Conservation (phyloP, 495 filamentous ascomycete species). For the Annulohypoxylon stygium region DNA sequence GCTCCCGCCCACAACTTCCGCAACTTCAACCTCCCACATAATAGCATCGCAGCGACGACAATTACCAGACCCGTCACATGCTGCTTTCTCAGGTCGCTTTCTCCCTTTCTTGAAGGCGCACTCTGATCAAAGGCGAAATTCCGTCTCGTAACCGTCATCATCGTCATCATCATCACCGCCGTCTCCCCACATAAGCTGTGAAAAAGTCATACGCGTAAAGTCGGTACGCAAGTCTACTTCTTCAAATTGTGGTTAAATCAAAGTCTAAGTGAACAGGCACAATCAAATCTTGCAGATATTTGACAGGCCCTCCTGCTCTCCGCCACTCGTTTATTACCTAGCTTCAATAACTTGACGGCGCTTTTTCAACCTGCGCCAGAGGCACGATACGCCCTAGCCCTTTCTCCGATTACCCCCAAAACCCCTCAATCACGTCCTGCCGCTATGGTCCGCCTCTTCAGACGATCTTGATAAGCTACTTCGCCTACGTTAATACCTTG, state of each 20-base stretch:
- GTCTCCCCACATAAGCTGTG: neutral
- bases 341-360: neutral
- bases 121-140: neutral
- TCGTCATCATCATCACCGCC: slow-evolving; percentile 5
- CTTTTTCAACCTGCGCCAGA: neutral
- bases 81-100: neutral
- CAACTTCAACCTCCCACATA: neutral
- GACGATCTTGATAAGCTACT: slow-evolving; percentile 27
- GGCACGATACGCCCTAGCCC: neutral
- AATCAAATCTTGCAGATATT: neutral
- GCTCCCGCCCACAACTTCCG: neutral
- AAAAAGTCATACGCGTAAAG: neutral
- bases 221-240: neutral
- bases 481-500: slow-evolving; percentile 12
- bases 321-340: slow-evolving; percentile 12
- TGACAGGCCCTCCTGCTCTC: neutral
- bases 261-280: neutral
- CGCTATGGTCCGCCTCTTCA: slow-evolving; percentile 46
- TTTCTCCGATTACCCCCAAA: neutral
- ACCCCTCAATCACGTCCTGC: slow-evolving; percentile 12
- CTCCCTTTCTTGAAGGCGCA: neutral
- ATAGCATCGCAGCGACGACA: neutral
- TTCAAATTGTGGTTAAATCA: neutral
- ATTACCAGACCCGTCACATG: neutral
- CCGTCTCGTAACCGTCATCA: neutral